Conservation (phyloP, 345 rosid genomes). For the Corymbia maculata region DNA sequence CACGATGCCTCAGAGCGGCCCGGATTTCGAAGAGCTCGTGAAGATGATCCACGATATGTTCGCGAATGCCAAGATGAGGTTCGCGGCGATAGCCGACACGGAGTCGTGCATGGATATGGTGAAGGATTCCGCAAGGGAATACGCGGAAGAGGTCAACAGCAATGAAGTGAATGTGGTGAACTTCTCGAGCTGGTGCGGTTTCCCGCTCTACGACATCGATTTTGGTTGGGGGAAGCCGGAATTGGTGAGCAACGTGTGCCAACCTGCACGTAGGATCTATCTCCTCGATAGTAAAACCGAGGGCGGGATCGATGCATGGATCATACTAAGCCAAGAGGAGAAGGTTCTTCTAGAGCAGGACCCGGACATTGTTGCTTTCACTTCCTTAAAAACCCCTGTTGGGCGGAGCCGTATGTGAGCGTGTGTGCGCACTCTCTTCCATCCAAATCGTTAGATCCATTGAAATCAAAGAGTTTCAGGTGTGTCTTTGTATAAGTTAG, state of each 20-base stretch:
- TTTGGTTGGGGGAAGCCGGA: conserved; percentile 54
- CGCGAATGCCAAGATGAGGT: not conserved
- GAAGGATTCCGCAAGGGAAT: not conserved
- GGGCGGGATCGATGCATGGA: conserved; percentile 41
- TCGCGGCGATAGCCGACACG: not conserved
- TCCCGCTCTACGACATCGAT: conserved; percentile 31
- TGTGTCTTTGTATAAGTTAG: not conserved
- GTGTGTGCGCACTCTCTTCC: no score
- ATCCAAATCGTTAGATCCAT: no score
- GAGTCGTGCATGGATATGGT: not conserved
- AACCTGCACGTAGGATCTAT: conserved; percentile 10
- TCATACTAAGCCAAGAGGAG: conserved; percentile 9
- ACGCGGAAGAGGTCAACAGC: not conserved
- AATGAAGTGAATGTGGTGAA: conserved; percentile 7
- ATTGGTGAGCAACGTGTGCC: conserved; percentile 21
- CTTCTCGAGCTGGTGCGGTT: conserved; percentile 25
- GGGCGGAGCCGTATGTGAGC: no score
- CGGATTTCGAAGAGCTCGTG: not conserved
- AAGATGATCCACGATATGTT: not conserved
- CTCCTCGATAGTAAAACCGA: conserved; percentile 28
- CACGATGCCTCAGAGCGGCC: not conserved
- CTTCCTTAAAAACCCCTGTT: no score
- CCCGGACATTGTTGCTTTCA: no score
- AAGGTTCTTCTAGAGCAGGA: not conserved
- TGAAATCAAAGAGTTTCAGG: not conserved